phyloP scores from a whole-genome alignment of 495 filamentous ascomycete genomes.

The Hypoxylon cercidicola region DNA sequence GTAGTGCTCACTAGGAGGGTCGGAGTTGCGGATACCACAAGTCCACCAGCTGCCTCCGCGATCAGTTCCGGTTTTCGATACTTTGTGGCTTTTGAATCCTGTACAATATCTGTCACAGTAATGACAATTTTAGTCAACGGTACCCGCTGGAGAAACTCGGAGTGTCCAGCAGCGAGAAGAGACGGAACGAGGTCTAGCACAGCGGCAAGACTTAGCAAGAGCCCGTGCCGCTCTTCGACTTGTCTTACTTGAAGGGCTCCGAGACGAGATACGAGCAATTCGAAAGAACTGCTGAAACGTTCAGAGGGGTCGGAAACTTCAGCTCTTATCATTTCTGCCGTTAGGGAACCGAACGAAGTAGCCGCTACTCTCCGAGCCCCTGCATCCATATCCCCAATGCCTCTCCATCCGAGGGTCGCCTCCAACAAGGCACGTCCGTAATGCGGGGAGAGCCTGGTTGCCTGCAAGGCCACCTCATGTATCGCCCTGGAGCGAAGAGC shows the following conservation, averaged over 20 bases:
- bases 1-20: constrained; percentile 43
- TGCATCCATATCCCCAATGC: constrained; percentile 79
- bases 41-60: constrained; percentile 69
- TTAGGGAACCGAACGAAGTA: constrained; percentile 70
- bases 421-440: constrained; percentile 79
- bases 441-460: constrained; percentile 67
- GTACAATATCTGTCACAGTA: constrained; percentile 46
- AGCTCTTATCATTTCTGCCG: constrained; percentile 48
- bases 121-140: constrained; percentile 25
- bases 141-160: constrained; percentile 16
- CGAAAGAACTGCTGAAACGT: constrained; percentile 42
- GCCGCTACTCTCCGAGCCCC: constrained; percentile 78
- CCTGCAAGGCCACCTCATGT: constrained; percentile 74
- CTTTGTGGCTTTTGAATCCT: constrained; percentile 48
- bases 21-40: constrained; percentile 61
- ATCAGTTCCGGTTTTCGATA: constrained; percentile 75
- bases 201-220: constrained; percentile 68
- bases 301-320: constrained; percentile 33
- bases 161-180: constrained; percentile 18
- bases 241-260: constrained; percentile 64
- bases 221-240: constrained; percentile 74
- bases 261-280: constrained; percentile 56
- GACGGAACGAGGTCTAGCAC: constrained; percentile 53
- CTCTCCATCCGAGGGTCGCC: constrained; percentile 86
- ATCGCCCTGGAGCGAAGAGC: constrained; percentile 86